Percentiles rank a stretch among this genome's conserved stretches.
These are phyloP conservation scores for Colletotrichum sp. DNA, from an alignment of 2,329 filamentous ascomycete genomes.

Conservation along the genomic window DNA sequence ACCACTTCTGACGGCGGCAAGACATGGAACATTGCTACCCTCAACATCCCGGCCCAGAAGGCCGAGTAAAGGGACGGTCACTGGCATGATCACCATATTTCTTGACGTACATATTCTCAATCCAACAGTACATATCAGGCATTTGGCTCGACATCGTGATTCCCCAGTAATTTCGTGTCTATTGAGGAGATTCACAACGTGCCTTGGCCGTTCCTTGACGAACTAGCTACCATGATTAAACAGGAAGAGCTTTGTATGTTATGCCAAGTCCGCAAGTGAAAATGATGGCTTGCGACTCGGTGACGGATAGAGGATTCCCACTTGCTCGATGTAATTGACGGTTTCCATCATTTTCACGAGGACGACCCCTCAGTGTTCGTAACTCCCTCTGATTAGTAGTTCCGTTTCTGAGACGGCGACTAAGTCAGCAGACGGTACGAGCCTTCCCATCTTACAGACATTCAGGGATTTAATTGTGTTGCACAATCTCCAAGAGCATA, in stretches of 20 bases:
- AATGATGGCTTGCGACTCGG: accelerated
- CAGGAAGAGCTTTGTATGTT: neutral
- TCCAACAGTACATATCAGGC: neutral
- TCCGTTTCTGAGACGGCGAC: too few species aligned
- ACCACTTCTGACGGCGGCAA: neutral
- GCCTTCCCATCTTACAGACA: too few species aligned
- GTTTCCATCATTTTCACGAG: too few species aligned
- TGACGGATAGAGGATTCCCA: neutral
- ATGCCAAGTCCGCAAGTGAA: neutral
- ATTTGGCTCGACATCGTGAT: neutral
- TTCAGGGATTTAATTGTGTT: too few species aligned
- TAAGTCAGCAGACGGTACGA: too few species aligned
- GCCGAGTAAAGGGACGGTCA: neutral
- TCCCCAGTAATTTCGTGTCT: accelerated
- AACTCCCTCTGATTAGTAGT: neutral
- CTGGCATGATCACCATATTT: neutral
- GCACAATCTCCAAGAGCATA: too few species aligned
- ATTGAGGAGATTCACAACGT: neutral
- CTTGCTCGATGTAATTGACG: neutral
- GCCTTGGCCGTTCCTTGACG: neutral
- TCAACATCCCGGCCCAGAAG: neutral
- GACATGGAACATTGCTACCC: neutral
- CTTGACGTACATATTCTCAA: neutral
- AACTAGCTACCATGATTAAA: neutral
- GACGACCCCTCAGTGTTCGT: neutral